Evolutionary conservation across 1,139 yeast genomes (phyloP), one percentile per base, ranked within the genome.

Genomic region (Yamadazyma atmosphaerica): DNA sequence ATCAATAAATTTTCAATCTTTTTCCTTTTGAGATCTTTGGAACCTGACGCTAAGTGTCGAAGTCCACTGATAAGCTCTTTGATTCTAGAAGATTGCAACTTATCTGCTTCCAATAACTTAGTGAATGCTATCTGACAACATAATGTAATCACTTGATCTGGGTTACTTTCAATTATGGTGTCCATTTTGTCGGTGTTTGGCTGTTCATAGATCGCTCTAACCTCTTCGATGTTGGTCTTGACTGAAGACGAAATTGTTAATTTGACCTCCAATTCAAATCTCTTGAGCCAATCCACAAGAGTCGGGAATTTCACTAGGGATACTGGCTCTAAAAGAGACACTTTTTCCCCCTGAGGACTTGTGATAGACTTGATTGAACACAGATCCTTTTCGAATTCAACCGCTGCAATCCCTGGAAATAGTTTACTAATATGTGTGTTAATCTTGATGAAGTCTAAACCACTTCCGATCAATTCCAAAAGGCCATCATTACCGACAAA

Each of bases 401-500:
- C 50, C 3, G 67, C 58, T 0, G 73, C 52, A 8, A 88, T 67
- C 1, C 95, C 95, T 3, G 80, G 61, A 57, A 85, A 89, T 81
- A 92, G 76, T 52, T 86, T 87, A 37, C 68, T 69, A 39, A 88
- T 60, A 53, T 86, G 94, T 43, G 70, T 73, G 21, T 83, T 81
- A 3, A 83, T 65, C 7, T 76, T 58, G 0, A 46, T 43, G 4
- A 78, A 58, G 48, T 83, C 77, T 7, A 61, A 62, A 0, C 82
- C 68, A 41, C 82, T 74, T 3, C 97, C 96, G 39, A 92, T 76
- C 30, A 92, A 76, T 46, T 88, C 95, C 28, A 92, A 63, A 29
- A 92, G 65, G 55, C 90, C 97, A 46, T 89, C 96, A 54, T 92
- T 92, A 5, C 98, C 97, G 28, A 92, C 66, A 54, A 92, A 90